Base-by-base conservation (phyloP, 768 basidiomycete species). In the Amanita jacksonii region DNA sequence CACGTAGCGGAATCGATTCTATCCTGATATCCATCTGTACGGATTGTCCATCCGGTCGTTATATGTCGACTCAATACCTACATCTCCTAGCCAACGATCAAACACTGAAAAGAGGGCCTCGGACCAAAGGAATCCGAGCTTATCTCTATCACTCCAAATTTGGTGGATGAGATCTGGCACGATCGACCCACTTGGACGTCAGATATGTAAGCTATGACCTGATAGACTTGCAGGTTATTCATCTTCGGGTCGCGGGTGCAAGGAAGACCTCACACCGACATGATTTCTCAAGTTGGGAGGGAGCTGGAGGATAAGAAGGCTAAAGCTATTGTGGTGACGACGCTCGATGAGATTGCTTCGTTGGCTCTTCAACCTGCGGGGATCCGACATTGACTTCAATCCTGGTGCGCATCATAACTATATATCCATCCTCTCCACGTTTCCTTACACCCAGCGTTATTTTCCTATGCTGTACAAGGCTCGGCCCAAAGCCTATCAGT, bases 281-380 rank as follows among this genome's bases (percentile, higher is more conserved):
- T 98, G 62, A 66, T 99, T 32, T 61, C 63, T 13, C 64, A 67
- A 15, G 62, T 90, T 4, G 71, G 89, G 25, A 72, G 78, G 45
- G 79, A 83, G 48, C 51, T 94, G 43, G 54, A 57, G 44, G 78
- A 77, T 66, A 71, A 77, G 53, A 73, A 77, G 16, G 65, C 64
- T n/a, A 73, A 79, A 51, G 90, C 85, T 1, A 60, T 87, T 32
- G 80, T 94, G 1, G 74, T 97, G 3, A 83, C 73, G n/a, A 80
- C 83, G 72, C 74, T 98, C 16, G 94, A 98, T 59, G 94, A 98
- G 59, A 79, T 94, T 39, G 91, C 90, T 0, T n/a, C n/a, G n/a
- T n/a, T 98, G 91, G 91, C 57, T 92, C 30, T 87, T 90, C 65
- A 93, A 97, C 60, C 68, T 99, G 24, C 81, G 94, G 49, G 93